A percentile compares a stretch with the other conserved stretches of the same genome.
These are phyloP conservation scores for Lasiodiplodia theobromae DNA, from an alignment of 2,329 filamentous ascomycete genomes.

Conservation along the genomic window DNA sequence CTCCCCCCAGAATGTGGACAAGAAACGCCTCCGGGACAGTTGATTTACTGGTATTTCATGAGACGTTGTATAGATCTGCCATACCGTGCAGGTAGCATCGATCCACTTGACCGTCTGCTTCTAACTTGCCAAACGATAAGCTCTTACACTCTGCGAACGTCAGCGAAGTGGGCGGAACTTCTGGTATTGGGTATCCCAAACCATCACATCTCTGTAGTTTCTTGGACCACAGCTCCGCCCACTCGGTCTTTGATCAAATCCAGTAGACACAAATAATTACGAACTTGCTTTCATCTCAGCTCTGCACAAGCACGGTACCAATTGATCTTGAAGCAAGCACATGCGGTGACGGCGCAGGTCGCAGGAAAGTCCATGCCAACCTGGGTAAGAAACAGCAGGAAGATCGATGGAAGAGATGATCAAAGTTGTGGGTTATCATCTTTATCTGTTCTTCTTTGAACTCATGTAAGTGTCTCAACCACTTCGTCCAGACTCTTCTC, in stretches of 20 bases:
- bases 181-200: no score
- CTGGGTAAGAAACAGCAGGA: background rate
- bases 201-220: background rate
- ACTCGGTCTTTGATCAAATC: background rate
- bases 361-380: background rate
- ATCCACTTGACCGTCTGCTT: no score
- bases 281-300: background rate
- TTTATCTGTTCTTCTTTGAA: background rate
- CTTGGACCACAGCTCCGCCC: background rate
- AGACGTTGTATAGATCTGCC: no score
- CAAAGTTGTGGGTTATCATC: background rate
- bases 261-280: background rate
- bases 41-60: no score
- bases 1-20: no score
- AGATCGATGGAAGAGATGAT: background rate
- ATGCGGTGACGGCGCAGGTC: background rate
- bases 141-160: background rate
- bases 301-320: background rate
- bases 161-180: background rate
- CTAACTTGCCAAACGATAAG: background rate
- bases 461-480: background rate
- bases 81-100: no score
- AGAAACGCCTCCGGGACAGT: no score
- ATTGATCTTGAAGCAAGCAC: background rate
- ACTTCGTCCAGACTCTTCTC: background rate